Percentiles rank a stretch among this genome's conserved stretches.
Evolutionary conservation across 345 rosid species (phyloP).

Genomic region (Salix koriyanagi): DNA sequence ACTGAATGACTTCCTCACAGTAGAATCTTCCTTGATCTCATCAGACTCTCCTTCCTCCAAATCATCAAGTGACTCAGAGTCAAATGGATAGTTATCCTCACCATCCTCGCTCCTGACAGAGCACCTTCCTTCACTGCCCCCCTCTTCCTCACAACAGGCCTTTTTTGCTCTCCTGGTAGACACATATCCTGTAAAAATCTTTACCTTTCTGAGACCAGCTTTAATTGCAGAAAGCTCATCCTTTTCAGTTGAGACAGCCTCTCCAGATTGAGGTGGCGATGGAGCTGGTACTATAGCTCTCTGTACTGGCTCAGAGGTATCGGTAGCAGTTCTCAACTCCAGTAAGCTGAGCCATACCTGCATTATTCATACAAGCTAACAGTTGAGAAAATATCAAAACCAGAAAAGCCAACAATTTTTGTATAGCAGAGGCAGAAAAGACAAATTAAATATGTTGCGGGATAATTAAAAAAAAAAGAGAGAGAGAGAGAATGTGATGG

Average conservation of each 20-base stretch:
- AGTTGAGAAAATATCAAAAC: neutral
- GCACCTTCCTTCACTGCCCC: constrained; percentile 58
- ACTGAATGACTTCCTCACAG: constrained; percentile 59
- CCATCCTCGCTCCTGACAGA: constrained; percentile 70
- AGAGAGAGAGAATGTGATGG: neutral
- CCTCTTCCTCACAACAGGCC: constrained; percentile 61
- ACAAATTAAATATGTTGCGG: neutral
- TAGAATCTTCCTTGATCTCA: constrained; percentile 53
- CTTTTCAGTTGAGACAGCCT: constrained; percentile 47
- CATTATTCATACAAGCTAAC: constrained; percentile 7
- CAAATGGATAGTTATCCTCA: constrained; percentile 69
- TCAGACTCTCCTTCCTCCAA: constrained; percentile 78
- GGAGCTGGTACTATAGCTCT: constrained; percentile 51
- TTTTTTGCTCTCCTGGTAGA: constrained; percentile 60
- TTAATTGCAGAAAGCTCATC: constrained; percentile 76
- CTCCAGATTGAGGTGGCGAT: constrained; percentile 49
- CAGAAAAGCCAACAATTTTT: neutral
- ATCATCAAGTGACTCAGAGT: constrained; percentile 77
- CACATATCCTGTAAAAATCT: constrained; percentile 68
- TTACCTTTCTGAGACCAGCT: constrained; percentile 85
- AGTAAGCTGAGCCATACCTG: constrained; percentile 70
- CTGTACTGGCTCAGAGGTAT: constrained; percentile 42
- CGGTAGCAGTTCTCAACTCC: constrained; percentile 71
- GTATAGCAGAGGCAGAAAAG: neutral
- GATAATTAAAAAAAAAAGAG: neutral